Base-by-base conservation (phyloP, 306 rosid species). In the Rosa chinensis region DNA sequence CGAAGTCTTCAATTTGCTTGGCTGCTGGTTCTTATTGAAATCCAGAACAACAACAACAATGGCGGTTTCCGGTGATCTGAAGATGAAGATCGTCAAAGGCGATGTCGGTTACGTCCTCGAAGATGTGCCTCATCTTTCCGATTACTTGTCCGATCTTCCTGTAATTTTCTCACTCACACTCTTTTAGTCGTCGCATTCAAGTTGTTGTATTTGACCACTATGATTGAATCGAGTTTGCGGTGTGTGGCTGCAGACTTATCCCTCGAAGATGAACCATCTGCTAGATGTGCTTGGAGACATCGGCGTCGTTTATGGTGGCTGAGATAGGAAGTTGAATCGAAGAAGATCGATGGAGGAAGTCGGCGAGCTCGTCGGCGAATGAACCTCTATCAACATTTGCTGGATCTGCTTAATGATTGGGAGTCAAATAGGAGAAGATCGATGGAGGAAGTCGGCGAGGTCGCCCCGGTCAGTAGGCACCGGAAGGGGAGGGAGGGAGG, bases 51-150 rank as follows among this genome's bases (percentile, higher is more conserved):
- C 5, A 32, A 32, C 5, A 11, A 32, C 72, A 4, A 78, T 85
- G 81, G 71, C 28, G 14, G 56, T 58, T 12, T 52, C 79, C 8
- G 62, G 55, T 2, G 59, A 70, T 23, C 39, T 78, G 77, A 67
- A 78, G 75, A 16, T 75, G 79, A 86, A 86, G 81, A 53, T 75
- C 66, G 75, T 66, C 61, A 42, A 25, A 5, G 87, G 87, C 77
- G 87, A 83, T 1, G 67, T 73, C 44, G 89, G 87, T 67, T 86
- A 80, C 63, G 84, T 86, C 6, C 89, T 86, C 70, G 89, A 86
- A 81, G 89, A 86, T 47, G 89, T 86, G 47, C 87, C 89, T 69
- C 89, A 86, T 28, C 79, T 86, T 63, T 59, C 75, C 45, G 89
- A 86, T 71, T 83, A 14, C 82, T 49, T 83, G 25, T 49, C 79